Conservation (phyloP, 352 stramenopile species). For the Phytophthora europaea region DNA sequence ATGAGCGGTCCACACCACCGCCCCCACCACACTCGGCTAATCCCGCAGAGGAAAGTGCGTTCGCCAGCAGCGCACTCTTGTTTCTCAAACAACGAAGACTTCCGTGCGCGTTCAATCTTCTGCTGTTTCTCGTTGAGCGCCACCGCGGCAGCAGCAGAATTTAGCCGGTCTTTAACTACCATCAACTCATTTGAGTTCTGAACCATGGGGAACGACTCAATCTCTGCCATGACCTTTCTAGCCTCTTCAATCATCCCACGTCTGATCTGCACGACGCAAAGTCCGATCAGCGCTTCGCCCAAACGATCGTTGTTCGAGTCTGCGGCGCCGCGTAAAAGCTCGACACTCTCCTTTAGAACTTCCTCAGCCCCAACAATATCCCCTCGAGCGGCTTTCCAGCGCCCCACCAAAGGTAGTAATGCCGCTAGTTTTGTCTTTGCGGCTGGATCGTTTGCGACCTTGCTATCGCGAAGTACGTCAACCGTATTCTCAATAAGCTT, state of each 20-base stretch:
- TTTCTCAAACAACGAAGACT: constrained; percentile 17
- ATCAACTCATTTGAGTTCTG: constrained; percentile 47
- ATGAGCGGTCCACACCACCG: constrained; percentile 34
- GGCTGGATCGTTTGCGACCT: constrained; percentile 8
- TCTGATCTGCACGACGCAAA: constrained; percentile 71
- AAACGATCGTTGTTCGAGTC: constrained; percentile 37
- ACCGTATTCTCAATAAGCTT: constrained; percentile 42
- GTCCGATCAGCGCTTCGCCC: constrained; percentile 58
- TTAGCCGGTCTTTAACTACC: constrained; percentile 54
- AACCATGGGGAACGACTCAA: constrained; percentile 47
- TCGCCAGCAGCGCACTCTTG: constrained; percentile 2
- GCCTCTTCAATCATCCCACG: constrained; percentile 46
- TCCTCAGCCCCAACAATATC: constrained; percentile 40
- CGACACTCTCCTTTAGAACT: constrained; percentile 46
- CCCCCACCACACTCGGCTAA: constrained; percentile 22
- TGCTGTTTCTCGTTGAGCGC: constrained; percentile 16
- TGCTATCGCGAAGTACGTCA: constrained; percentile 31
- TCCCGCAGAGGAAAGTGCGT: constrained; percentile 15
- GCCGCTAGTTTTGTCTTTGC: constrained; percentile 18
- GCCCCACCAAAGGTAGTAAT: constrained; percentile 46
- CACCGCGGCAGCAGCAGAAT: constrained; percentile 12
- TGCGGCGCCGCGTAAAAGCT: constrained; percentile 24
- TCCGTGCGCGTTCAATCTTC: constrained; percentile 10
- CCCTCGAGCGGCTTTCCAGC: constrained; percentile 36
- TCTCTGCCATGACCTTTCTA: constrained; percentile 47